Base-by-base conservation (phyloP, 345 rosid species). In the Populus euphratica region DNA sequence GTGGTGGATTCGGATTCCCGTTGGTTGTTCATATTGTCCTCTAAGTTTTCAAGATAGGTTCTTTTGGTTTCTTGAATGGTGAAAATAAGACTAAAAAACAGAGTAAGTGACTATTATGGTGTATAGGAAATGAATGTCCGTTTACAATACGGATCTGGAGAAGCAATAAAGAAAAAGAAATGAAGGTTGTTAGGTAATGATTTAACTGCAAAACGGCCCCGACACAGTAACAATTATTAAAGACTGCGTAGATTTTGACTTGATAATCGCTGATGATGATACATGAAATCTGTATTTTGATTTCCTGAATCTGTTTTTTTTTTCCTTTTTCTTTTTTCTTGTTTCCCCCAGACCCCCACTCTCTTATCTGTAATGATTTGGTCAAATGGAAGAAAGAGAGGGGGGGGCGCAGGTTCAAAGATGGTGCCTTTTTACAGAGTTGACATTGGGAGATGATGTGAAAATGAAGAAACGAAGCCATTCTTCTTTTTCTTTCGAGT, bases 171-270 rank as follows among this genome's bases (percentile, higher is more conserved):
- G 17, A 14, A 49, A 27, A n/a, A 20, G 20, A 25, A 6, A 69
- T 16, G 71, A 12, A 33, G 77, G 69, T 31, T 33, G 82, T 25
- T 62, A 52, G 70, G 70, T 59, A 74, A 33, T 11, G 82, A 69
- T 61, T 29, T 67, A 73, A 78, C 73, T 25, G n/a, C 41, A 38
- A 36, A 54, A 67, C 44, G 68, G 21, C 56, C 73, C 2, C 11
- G 52, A n/a, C 33, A 31, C 29, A 59, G n/a, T 12, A 20, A 25
- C 33, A 16, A 25, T 18, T 23, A 65, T 63, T 38, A 36, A 5
- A 65, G 50, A 36, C 12, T 3, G 13, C 61, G 44, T 69, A 72
- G 70, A 62, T 52, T 59, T 65, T 16, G 50, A 66, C 18, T 35
- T 18, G 79, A 56, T 56, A 21, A 31, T 36, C 20, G 44, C 18